Conservation (phyloP, 768 basidiomycete genomes). For the Suillus plorans region DNA sequence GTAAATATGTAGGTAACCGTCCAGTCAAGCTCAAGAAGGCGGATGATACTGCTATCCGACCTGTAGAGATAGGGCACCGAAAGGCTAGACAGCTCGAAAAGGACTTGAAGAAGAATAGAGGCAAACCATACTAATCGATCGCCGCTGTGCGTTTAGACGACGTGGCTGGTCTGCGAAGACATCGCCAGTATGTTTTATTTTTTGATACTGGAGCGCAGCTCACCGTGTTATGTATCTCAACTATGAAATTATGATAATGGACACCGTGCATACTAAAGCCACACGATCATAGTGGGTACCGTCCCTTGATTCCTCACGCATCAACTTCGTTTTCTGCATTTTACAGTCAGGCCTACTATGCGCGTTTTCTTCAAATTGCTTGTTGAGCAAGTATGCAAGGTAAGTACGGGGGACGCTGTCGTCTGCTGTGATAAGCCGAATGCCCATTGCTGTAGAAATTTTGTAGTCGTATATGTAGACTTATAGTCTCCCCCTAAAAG, state of each 20-base stretch:
- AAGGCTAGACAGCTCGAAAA: slow-evolving; percentile 91
- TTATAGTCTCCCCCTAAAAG: neutral
- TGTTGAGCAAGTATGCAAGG: neutral
- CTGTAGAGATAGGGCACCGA: slow-evolving; percentile 90
- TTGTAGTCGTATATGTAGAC: neutral
- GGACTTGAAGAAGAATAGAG: slow-evolving; percentile 86
- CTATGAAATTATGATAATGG: slow-evolving; percentile 4
- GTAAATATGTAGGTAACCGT: slow-evolving; percentile 97
- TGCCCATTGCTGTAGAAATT: neutral
- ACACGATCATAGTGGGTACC: neutral
- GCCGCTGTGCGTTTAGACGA: neutral
- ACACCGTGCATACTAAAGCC: neutral
- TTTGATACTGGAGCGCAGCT: slow-evolving; percentile 24
- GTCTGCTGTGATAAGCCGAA: neutral
- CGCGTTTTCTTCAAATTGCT: neutral
- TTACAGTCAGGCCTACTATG: neutral
- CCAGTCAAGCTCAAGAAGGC: slow-evolving; percentile 98
- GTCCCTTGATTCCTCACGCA: neutral
- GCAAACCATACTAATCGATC: slow-evolving; percentile 70
- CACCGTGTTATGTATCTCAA: slow-evolving; percentile 15
- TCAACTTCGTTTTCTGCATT: slow-evolving; percentile 1
- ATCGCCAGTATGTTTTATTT: slow-evolving; percentile 28
- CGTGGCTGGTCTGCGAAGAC: slow-evolving; percentile 1
- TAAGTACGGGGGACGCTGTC: neutral
- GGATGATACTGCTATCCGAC: slow-evolving; percentile 78